These are phyloP conservation scores for Croton setiger DNA, from an alignment of 441 rosid genomes.

Conservation along the genomic window DNA sequence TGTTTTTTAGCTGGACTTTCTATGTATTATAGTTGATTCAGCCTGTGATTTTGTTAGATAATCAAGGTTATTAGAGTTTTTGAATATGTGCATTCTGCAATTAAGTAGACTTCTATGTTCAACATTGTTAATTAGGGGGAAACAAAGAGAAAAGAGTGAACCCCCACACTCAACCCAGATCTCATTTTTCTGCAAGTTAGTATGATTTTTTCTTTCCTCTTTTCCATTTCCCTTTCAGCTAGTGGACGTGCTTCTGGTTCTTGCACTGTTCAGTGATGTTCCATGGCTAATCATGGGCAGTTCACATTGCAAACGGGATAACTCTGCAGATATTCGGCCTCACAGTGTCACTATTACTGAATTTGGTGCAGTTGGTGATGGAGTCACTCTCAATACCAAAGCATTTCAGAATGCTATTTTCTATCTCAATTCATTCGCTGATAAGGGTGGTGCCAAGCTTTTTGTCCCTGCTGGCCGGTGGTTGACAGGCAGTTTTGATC, in stretches of 20 bases:
- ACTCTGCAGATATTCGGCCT: conserved; percentile 52
- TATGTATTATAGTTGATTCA: conserved; percentile 1
- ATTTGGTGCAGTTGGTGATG: conserved; percentile 98
- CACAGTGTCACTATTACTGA: conserved; percentile 94
- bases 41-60: conserved; percentile 9
- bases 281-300: conserved; percentile 49
- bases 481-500: conserved; percentile 97
- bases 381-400: conserved; percentile 87
- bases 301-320: conserved; percentile 49
- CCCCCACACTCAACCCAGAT: conserved; percentile 9
- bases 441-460: conserved; percentile 97
- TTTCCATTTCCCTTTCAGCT: conserved; percentile 44
- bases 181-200: conserved; percentile 13
- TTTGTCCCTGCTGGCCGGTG: conserved; percentile 93
- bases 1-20: conserved; percentile 17
- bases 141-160: background rate
- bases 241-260: conserved; percentile 66
- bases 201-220: conserved; percentile 2
- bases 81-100: background rate
- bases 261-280: conserved; percentile 45
- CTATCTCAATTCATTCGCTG: conserved; percentile 91
- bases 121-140: background rate
- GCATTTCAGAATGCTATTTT: conserved; percentile 98
- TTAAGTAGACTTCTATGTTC: background rate
- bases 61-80: background rate